Evolutionary conservation across 2,329 filamentous ascomycete species (phyloP), one percentile per base, ranked within the genome.

Genomic region (Onygenales sp.): DNA sequence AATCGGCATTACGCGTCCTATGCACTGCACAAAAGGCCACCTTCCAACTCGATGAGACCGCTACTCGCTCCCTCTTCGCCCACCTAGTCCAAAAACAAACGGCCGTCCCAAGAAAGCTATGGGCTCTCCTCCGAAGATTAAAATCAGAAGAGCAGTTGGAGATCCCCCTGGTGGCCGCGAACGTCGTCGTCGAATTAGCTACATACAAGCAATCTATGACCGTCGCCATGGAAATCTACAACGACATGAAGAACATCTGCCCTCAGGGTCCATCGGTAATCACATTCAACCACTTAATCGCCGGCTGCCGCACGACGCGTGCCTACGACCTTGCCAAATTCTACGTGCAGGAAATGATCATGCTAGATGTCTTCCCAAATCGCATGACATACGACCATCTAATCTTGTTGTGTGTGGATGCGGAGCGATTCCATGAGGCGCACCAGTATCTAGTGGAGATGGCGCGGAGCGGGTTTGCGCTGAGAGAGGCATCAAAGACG

Each of bases 21-120:
- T 81, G 81, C 58, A 84, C 89, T 64, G 93, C 95, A 85, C 71
- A 80, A 21, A 76, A 80, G 55, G 80, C 83, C 14, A 81, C 83
- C 4, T 65, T 85, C 4, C 66, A 77, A 40, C 75, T 82, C 2
- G 78, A 81, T 36, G 65, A 76, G 3, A 78, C 74, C 11, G 85
- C 80, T 52, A 89, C 86, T 2, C 76, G 84, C 13, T 70, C 81
- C 2, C 72, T 96, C 21, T 83, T 79, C 59, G 63, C 67, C 3
- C 71, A 79, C 54, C 73, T 94, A 42, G 71, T 71, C 40, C 63
- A 72, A 40, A 69, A 75, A 1, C 68, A 74, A 0, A 62, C 65
- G 0, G 72, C 79, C 4, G 17, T 34, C 3, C 70, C 80, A 1
- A 65, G 74, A 13, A 67, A 77, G 40, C 80, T 82, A 2, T 79